Evolutionary conservation across 1,284 basidiomycete species (phyloP), one percentile per base, ranked within the genome.

Genomic region (Apiotrichum sp.): DNA sequence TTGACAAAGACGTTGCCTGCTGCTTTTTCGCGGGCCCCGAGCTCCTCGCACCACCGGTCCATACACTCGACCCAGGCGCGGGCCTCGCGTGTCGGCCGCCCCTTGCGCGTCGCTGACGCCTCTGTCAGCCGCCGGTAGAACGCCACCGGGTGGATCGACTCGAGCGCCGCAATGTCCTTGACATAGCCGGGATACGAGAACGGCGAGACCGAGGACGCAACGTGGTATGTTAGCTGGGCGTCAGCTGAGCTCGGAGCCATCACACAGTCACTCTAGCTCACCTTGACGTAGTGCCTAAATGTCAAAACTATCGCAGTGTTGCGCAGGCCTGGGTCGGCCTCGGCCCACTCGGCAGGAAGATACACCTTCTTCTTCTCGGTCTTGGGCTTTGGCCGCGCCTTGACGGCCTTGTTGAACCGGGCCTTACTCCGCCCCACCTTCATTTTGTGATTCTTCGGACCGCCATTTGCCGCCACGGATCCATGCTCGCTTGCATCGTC

Each of bases 1-100:
- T 65, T 70, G 44, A 74, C 68, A 16, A 61, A 58, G 36, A 68
- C 71, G 62, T 77, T 77, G 41, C 75, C 75, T 64, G 72, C 54
- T 29, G 70, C 67, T 65, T 75, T 74, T 51, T 77, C 75, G 49
- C 68, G 65, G 22, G 69, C 69, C 5, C 72, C 75, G 4, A 76
- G 58, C 62, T 76, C 73, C 59, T 77, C 74, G 35, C 66, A 69
- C 75, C 75, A 77, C 52, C 68, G 66, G 60, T 75, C 73, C 75
- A 77, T 77, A 59, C 75, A 77, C 40, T 66, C 68, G 51, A 59
- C 57, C 75, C 75, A 77, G 11, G 65, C 65, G 43, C 65, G 60
- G n/a, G 62, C 31, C 63, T 42, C 53, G 40, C 29, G 55, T 22
- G 47, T 52, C 52, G 43, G 60, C 58, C 41, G 62, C 51, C 39